phyloP scores from a whole-genome alignment of 1,284 basidiomycete genomes.

The Ceratobasidium sp. region DNA sequence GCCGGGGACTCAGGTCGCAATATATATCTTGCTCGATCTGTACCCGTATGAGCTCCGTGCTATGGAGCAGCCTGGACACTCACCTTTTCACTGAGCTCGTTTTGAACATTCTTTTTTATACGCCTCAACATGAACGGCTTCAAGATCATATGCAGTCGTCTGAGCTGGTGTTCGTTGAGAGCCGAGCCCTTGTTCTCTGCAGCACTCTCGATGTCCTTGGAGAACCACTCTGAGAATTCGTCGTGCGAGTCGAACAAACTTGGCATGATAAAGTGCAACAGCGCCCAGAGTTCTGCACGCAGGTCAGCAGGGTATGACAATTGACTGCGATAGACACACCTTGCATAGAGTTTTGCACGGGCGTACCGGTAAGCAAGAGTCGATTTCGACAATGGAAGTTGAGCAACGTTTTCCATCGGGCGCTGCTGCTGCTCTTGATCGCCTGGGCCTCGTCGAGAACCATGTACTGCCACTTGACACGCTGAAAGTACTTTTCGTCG shows the following conservation, averaged over 20 bases:
- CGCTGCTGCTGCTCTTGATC: slow-evolving; percentile 98
- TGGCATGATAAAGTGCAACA: slow-evolving; percentile 99
- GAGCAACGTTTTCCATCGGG: slow-evolving; percentile 96
- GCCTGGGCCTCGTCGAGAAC: slow-evolving; percentile 99
- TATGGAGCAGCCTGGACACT: slow-evolving; percentile 33
- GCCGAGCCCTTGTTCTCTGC: slow-evolving; percentile 87
- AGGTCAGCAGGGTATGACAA: slow-evolving; percentile 38
- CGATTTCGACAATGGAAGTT: slow-evolving; percentile 97
- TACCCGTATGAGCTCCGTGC: slow-evolving; percentile 1
- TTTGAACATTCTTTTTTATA: slow-evolving; percentile 98
- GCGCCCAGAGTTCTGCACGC: slow-evolving; percentile 91
- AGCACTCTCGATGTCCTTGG: slow-evolving; percentile 97
- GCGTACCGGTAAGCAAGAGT: slow-evolving; percentile 94
- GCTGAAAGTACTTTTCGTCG: slow-evolving; percentile 98
- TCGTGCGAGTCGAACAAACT: slow-evolving; percentile 99
- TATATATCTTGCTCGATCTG: slow-evolving; percentile 97
- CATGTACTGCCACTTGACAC: slow-evolving; percentile 99
- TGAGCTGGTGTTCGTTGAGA: slow-evolving; percentile 94
- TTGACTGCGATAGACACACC: slow-evolving; percentile 55
- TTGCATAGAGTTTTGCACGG: slow-evolving; percentile 99
- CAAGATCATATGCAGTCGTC: slow-evolving; percentile 97
- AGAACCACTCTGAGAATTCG: slow-evolving; percentile 99
- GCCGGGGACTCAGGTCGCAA: slow-evolving; percentile 92
- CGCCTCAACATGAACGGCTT: slow-evolving; percentile 99
- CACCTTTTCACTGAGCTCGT: slow-evolving; percentile 99